These are phyloP conservation scores for Suillus spraguei DNA, from an alignment of 768 basidiomycete species.

Conservation along the genomic window DNA sequence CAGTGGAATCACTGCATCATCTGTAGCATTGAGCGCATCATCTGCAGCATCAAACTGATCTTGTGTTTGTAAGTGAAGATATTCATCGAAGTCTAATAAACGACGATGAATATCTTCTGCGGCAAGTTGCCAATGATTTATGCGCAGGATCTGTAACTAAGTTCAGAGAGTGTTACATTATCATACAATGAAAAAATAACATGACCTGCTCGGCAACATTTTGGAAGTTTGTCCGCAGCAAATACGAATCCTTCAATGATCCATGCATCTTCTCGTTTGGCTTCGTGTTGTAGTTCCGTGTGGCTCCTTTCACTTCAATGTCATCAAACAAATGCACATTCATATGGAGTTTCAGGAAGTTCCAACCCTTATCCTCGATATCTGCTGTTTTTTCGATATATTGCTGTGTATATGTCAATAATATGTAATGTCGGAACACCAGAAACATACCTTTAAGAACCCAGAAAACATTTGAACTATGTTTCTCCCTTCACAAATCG, in stretches of 20 bases:
- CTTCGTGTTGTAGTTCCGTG: conserved; percentile 35
- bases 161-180: background rate
- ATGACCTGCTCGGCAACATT: conserved; percentile 35
- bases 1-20: background rate
- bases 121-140: background rate
- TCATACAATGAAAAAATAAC: background rate
- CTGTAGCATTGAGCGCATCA: no score
- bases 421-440: background rate
- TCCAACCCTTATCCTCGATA: conserved; percentile 24
- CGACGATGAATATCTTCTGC: background rate
- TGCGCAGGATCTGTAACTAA: background rate
- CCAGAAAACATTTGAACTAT: conserved; percentile 23
- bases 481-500: conserved; percentile 21
- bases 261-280: conserved; percentile 35
- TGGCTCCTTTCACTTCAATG: conserved; percentile 34
- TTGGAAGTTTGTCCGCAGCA: conserved; percentile 34
- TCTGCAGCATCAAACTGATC: background rate
- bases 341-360: conserved; percentile 36
- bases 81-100: background rate
- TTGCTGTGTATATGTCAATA: no score
- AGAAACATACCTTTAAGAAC: conserved; percentile 23
- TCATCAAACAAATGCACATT: conserved; percentile 35
- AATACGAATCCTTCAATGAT: conserved; percentile 28
- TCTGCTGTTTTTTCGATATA: conserved; percentile 4
- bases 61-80: background rate